These are phyloP conservation scores for Vitis hybrid DNA, from an alignment of 177 flowering plant species.

Conservation along the genomic window DNA sequence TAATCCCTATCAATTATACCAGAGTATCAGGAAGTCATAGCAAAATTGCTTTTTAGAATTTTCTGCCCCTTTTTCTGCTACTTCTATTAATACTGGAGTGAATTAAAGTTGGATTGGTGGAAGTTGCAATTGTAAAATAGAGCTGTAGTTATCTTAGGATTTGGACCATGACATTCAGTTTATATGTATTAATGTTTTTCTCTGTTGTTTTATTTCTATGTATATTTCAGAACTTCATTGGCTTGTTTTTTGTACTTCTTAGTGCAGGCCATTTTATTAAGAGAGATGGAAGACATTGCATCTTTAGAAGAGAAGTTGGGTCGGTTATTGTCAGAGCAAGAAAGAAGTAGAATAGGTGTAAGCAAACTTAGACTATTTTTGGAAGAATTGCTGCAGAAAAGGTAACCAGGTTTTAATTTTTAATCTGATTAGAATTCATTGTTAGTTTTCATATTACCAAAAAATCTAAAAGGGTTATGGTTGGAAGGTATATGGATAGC, in stretches of 20 bases:
- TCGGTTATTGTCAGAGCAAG: constrained; percentile 68
- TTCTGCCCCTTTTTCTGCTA: too few species aligned
- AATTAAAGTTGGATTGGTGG: too few species aligned
- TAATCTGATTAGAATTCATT: background rate
- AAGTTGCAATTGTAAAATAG: background rate
- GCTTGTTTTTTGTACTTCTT: background rate
- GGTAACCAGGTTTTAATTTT: constrained; percentile 33
- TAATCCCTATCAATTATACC: too few species aligned
- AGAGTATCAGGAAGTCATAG: too few species aligned
- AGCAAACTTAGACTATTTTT: constrained; percentile 80
- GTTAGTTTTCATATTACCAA: constrained; percentile 2
- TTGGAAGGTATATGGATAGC: constrained; percentile 80
- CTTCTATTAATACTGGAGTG: too few species aligned
- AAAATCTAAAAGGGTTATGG: constrained; percentile 11
- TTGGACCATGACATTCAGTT: background rate
- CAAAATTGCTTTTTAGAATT: too few species aligned
- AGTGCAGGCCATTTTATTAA: constrained; percentile 62
- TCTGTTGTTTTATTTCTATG: background rate
- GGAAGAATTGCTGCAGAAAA: constrained; percentile 82
- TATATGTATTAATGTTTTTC: background rate
- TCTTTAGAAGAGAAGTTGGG: constrained; percentile 84
- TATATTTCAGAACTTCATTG: background rate
- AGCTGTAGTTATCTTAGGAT: background rate
- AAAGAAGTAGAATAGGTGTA: constrained; percentile 86
- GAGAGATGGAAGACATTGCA: constrained; percentile 83